Evolutionary conservation across 345 rosid species (phyloP).

Genomic region (Fremontodendron californicum): DNA sequence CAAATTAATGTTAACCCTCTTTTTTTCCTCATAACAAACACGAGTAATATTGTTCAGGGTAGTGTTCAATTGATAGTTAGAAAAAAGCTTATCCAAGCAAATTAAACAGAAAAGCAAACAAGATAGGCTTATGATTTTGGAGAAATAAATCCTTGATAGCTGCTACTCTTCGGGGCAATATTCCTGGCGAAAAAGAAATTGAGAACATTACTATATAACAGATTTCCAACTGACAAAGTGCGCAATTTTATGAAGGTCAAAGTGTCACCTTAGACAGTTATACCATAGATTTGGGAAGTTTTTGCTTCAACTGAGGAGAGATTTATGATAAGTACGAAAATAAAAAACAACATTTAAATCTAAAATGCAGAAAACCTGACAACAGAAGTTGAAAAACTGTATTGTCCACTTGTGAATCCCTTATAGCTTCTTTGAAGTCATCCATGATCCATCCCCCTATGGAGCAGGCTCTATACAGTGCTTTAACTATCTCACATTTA

Average conservation of each 20-base stretch:
- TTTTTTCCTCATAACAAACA: too few relatives aligned
- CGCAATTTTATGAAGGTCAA: neutral
- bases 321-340: neutral
- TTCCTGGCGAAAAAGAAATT: too few relatives aligned
- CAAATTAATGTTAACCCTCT: too few relatives aligned
- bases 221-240: too few relatives aligned
- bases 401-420: neutral
- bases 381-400: neutral
- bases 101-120: neutral
- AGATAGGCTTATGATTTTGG: neutral
- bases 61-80: too few relatives aligned
- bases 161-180: neutral
- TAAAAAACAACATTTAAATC: neutral
- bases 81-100: neutral
- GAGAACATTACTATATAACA: neutral
- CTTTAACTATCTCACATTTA: constrained; percentile 8
- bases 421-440: neutral
- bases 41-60: too few relatives aligned
- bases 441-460: neutral
- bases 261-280: neutral
- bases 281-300: neutral
- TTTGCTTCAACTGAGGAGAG: neutral
- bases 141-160: neutral
- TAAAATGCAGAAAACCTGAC: neutral
- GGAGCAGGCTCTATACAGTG: neutral